Conservation (phyloP, 495 filamentous ascomycete genomes). For the Gamarada debralockiae region DNA sequence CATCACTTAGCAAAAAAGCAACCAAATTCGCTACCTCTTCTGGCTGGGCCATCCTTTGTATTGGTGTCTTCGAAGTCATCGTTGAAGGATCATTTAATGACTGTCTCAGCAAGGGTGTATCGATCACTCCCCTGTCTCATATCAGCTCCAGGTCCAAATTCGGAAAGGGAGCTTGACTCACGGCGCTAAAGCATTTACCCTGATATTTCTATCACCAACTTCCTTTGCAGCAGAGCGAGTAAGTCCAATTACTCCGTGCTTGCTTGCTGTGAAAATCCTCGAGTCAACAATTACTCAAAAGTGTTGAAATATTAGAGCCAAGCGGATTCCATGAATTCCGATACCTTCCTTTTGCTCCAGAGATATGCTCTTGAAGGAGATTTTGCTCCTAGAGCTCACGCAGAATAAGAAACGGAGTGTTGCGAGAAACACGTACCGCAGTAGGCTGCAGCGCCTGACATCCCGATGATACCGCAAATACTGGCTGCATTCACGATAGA, state of each 20-base stretch:
- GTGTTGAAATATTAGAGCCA: too few species aligned
- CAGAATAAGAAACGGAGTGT: too few species aligned
- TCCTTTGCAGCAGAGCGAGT: constrained; percentile 53
- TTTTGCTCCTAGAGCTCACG: too few species aligned
- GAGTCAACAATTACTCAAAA: too few species aligned
- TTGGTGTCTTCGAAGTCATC: constrained; percentile 35
- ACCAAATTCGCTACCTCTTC: constrained; percentile 51
- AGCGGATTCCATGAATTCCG: too few species aligned
- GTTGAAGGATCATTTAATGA: constrained; percentile 25
- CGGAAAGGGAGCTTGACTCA: too few species aligned
- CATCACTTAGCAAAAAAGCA: constrained; percentile 47
- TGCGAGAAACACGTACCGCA: too few species aligned
- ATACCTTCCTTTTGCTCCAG: too few species aligned
- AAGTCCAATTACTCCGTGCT: constrained; percentile 51
- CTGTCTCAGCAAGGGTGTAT: constrained; percentile 20
- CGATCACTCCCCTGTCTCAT: too few species aligned
- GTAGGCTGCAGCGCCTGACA: too few species aligned
- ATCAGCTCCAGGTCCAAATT: too few species aligned
- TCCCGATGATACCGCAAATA: constrained; percentile 26
- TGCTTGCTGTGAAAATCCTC: constrained; percentile 46
- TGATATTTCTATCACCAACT: constrained; percentile 44
- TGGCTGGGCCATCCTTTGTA: constrained; percentile 45
- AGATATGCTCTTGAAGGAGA: too few species aligned
- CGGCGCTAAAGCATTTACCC: constrained; percentile 53
- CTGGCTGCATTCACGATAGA: constrained; percentile 28